Conservation (phyloP, 345 rosid genomes). For the Lumnitzera racemosa region DNA sequence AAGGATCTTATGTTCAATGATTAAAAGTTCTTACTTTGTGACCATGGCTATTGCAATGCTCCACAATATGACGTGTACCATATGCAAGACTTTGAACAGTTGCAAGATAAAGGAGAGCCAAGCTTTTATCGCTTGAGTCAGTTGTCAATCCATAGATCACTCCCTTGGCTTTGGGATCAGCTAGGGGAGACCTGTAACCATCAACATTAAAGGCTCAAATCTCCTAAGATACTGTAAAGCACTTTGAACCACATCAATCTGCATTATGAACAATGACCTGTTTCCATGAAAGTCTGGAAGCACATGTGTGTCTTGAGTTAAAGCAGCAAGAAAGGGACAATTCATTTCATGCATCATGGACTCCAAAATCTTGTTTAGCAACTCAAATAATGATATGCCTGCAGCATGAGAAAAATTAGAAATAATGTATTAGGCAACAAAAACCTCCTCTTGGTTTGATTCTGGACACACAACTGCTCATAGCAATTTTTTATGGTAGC, state of each 20-base stretch:
- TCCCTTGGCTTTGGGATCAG: slow-evolving; percentile 86
- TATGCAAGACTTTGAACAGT: slow-evolving; percentile 80
- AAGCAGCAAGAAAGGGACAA: slow-evolving; percentile 75
- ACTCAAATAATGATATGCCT: slow-evolving; percentile 72
- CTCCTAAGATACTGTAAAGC: slow-evolving; percentile 5
- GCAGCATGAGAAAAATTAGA: slow-evolving; percentile 14
- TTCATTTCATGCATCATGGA: slow-evolving; percentile 41
- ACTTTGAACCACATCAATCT: neutral
- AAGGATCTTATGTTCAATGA: neutral
- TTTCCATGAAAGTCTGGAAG: slow-evolving; percentile 95
- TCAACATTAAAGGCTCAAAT: slow-evolving; percentile 6
- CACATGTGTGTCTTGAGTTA: slow-evolving; percentile 68
- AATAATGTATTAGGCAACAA: neutral
- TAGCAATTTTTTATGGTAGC: too few species aligned
- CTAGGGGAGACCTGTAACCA: slow-evolving; percentile 77
- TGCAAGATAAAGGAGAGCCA: slow-evolving; percentile 84
- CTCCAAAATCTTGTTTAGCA: slow-evolving; percentile 58
- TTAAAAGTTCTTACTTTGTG: slow-evolving; percentile 49
- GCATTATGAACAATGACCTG: slow-evolving; percentile 35
- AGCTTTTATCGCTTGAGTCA: slow-evolving; percentile 69
- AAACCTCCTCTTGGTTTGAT: too few species aligned
- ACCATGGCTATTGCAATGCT: slow-evolving; percentile 89
- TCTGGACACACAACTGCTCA: too few species aligned
- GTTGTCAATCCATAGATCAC: slow-evolving; percentile 77
- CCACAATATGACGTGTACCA: slow-evolving; percentile 89